Evolutionary conservation across 306 rosid genomes (phyloP), one percentile per base, ranked within the genome.

Genomic region (Elaeagnus macrophylla): DNA sequence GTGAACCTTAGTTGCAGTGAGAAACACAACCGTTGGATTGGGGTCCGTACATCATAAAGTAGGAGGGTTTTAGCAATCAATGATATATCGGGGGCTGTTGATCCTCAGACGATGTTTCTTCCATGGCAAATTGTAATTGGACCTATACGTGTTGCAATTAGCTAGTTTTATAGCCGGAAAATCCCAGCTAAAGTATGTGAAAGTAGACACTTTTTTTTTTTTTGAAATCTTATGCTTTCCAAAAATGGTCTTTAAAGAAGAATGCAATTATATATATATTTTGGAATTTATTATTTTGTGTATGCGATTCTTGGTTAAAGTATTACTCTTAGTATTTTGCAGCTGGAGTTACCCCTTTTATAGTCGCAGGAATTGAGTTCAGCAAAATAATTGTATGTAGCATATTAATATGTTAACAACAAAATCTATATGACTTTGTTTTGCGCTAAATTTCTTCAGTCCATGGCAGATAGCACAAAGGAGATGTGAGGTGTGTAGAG

Each of bases 361-460:
- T 84, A 79, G 97, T 91, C 59, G 95, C 95, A 6, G 95, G 95
- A 54, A 63, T 86, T 53, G 95, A 90, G 43, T 90, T 90, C 73
- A 80, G 83, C 80, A 90, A 86, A 72, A 81, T 94, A 72, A 90
- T 83, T 69, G 97, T 90, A 77, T 74, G 94, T 67, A 7, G 8
- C n/a, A 11, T 18, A 11, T 12, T 0, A 8, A 25, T 35, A 46
- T 7, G 32, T n/a, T 38, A 7, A 12, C 12, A 17, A 9, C 2
- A 7, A 52, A 12, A 53, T 10, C 3, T 19, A 6, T 50, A n/a
- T n/a, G n/a, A n/a, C n/a, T n/a, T n/a, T n/a, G n/a, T n/a, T n/a
- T n/a, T n/a, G 32, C 4, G 32, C 65, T n/a, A 5, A 37, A 1
- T 13, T 38, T 49, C 25, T 67, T 57, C 11, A 16, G 47, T 6